phyloP scores from a whole-genome alignment of 1,139 yeast genomes.

The Yamadazyma membranifaciens region DNA sequence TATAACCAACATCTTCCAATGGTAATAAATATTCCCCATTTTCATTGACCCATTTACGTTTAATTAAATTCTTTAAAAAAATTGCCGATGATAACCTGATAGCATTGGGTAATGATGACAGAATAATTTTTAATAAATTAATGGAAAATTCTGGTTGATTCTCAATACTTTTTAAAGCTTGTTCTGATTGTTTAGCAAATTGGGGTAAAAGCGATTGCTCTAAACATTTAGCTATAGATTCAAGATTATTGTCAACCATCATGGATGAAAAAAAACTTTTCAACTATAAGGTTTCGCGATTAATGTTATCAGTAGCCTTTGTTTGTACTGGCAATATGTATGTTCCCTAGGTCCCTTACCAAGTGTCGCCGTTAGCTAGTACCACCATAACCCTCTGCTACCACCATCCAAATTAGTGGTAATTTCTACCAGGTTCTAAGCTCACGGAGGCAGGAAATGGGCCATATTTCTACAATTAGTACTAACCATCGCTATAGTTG shows the following conservation, averaged over 20 bases:
- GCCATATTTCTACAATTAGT: too few species aligned
- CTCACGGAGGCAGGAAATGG: too few species aligned
- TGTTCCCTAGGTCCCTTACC: too few species aligned
- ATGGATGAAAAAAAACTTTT: slow-evolving; percentile 12
- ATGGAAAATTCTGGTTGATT: slow-evolving; percentile 70
- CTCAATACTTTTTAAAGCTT: slow-evolving; percentile 60
- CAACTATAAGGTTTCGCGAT: slow-evolving; percentile 1
- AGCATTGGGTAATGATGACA: slow-evolving; percentile 52
- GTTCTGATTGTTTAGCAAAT: slow-evolving; percentile 61
- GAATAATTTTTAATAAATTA: slow-evolving; percentile 68
- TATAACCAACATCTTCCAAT: slow-evolving; percentile 57
- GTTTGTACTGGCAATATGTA: slow-evolving; percentile 91
- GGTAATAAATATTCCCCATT: slow-evolving; percentile 75
- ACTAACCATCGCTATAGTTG: slow-evolving; percentile 44
- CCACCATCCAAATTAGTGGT: neutral
- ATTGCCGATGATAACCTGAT: slow-evolving; percentile 86
- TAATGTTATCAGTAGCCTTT: slow-evolving; percentile 66
- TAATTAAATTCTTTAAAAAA: slow-evolving; percentile 84
- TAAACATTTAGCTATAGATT: slow-evolving; percentile 44
- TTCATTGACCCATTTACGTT: slow-evolving; percentile 86
- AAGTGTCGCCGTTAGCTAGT: too few species aligned
- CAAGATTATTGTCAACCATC: slow-evolving; percentile 40
- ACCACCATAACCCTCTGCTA: neutral
- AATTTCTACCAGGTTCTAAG: too few species aligned
- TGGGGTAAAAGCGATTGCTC: slow-evolving; percentile 51